Evolutionary conservation across 164 flowering plant genomes (phyloP).

Genomic region (Dillenia suffruticosa): DNA sequence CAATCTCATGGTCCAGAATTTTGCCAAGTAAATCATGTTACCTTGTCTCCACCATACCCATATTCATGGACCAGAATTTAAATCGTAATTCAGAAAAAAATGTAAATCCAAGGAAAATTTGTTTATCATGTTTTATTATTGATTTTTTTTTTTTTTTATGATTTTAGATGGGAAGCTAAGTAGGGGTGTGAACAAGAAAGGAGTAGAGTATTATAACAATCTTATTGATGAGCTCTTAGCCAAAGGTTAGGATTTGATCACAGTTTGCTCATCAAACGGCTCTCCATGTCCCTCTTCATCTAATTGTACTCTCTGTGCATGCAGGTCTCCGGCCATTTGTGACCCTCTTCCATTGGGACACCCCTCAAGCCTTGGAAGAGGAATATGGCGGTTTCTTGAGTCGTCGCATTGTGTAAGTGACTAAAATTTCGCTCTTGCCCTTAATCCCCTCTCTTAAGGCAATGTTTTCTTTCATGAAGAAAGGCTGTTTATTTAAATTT

Average conservation of each 20-base stretch:
- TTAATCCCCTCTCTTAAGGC: too few species aligned
- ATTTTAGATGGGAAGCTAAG: slow-evolving; percentile 44
- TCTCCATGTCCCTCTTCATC: background rate
- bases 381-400: slow-evolving; percentile 45
- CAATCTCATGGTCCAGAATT: slow-evolving; percentile 61
- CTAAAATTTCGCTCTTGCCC: too few species aligned
- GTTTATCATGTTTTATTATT: background rate
- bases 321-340: slow-evolving; percentile 46
- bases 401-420: slow-evolving; percentile 33
- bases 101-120: too few species aligned
- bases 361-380: slow-evolving; percentile 45
- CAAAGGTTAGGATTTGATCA: slow-evolving; percentile 21
- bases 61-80: too few species aligned
- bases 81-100: background rate
- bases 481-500: too few species aligned
- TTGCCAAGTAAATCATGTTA: slow-evolving; percentile 33
- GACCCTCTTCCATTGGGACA: slow-evolving; percentile 55
- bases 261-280: background rate
- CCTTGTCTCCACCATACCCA: too few species aligned
- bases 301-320: background rate
- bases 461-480: too few species aligned
- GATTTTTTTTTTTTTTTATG: background rate
- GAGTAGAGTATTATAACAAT: slow-evolving; percentile 44
- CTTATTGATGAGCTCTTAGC: slow-evolving; percentile 46
- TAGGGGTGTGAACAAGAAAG: slow-evolving; percentile 42